Evolutionary conservation across 108 stramenopile species (phyloP).

Genomic region (Cyclotella baltica): DNA sequence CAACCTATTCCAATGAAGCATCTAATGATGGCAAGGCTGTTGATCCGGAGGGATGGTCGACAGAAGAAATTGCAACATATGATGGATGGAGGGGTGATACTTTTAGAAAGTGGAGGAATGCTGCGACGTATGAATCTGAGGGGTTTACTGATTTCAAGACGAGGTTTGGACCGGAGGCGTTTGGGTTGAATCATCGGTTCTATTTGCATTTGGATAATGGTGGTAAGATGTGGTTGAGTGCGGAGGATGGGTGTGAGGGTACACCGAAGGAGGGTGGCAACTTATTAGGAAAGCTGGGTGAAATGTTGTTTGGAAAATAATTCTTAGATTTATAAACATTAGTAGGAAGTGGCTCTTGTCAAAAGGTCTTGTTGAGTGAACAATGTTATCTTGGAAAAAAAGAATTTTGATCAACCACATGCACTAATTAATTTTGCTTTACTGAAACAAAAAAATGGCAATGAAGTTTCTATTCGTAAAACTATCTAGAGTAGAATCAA

Average conservation of each 20-base stretch:
- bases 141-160: slow-evolving; percentile 60
- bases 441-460: too few relatives aligned
- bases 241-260: slow-evolving; percentile 89
- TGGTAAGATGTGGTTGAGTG: slow-evolving; percentile 72
- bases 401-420: too few relatives aligned
- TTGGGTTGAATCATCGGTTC: slow-evolving; percentile 80
- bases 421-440: too few relatives aligned
- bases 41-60: slow-evolving; percentile 81
- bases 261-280: slow-evolving; percentile 50
- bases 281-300: slow-evolving; percentile 52
- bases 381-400: too few relatives aligned
- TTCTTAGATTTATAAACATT: too few relatives aligned
- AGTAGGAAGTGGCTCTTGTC: too few relatives aligned
- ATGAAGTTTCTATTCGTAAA: too few relatives aligned
- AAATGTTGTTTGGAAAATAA: slow-evolving; percentile 49
- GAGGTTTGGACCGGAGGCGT: slow-evolving; percentile 69
- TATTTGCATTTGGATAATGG: slow-evolving; percentile 72
- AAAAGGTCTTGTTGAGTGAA: too few relatives aligned
- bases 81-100: slow-evolving; percentile 86
- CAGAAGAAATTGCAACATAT: slow-evolving; percentile 65
- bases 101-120: slow-evolving; percentile 74
- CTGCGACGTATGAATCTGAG: slow-evolving; percentile 57
- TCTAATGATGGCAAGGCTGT: slow-evolving; percentile 42
- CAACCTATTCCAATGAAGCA: slow-evolving; percentile 1
- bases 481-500: too few relatives aligned